Base-by-base conservation (phyloP, 2,329 filamentous ascomycete species). In the Verticillium zaregamsianum region DNA sequence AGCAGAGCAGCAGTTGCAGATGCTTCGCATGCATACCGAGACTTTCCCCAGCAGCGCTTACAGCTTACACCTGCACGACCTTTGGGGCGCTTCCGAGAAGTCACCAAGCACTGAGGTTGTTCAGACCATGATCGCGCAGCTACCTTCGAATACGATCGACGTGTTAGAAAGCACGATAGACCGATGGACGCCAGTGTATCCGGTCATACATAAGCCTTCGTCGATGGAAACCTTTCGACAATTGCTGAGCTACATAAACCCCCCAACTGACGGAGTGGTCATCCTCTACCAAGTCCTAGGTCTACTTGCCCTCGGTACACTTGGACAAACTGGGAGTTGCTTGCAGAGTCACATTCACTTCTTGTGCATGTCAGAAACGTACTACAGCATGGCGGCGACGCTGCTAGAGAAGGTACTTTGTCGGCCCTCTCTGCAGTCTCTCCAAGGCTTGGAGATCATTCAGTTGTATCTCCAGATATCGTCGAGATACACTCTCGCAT, bases 391-490 rank as follows among this genome's bases (percentile, higher is more conserved):
- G 45, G 45, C 66, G 1, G 49, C 68, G 0, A 55, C 57, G 5
- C 39, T 70, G 2, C 25, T 66, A 2, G 66, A 67, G 40, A 58
- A 37, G n/a, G 59, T 69, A 0, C 59, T 69, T 3, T 60, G 62
- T 4, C 57, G 62, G 3, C 64, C 68, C 20, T 66, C 64, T 5
- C 37, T 70, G 7, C 59, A 63, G 39, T 67, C 65, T 12, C 59
- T 70, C 0, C 67, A 70, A 23, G 66, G 67, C 2, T 57, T 70
- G 2, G 66, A 66, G 15, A 66, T 69, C 7, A 60, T 64, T 6
- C 67, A 70, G 32, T 62, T 70, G 4, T 70, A 70, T 17, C 63
- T 69, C 4, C 68, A 68, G 15, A 17, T 70, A 3, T 66, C 68
- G 14, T 61, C 63, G 12, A 63, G 69, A 2, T 67, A 68, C 33